Base-by-base conservation (phyloP, 129 eudicot species). In the Ambrosia trifida region DNA sequence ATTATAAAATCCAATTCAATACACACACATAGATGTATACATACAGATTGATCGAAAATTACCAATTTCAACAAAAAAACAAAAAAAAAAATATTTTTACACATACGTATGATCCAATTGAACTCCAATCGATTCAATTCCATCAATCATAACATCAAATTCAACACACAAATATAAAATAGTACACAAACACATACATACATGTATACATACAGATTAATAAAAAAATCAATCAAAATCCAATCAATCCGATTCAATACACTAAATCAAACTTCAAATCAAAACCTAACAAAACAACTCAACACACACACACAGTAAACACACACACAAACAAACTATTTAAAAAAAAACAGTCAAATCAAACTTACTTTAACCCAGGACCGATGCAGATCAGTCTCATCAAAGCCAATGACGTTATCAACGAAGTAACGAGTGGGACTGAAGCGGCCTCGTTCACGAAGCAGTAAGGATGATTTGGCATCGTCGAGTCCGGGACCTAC, bases 351-450 rank as follows among this genome's bases (percentile, higher is more conserved):
- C n/a, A 12, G 12, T 61, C 11, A 28, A 73, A 64, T 63, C 44
- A 8, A 10, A 51, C 57, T 41, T 17, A 77, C 88, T 44, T 84
- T 81, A 57, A 83, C 83, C 99, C 99, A 95, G 13, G 99, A 95
- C 81, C 99, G 99, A 69, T 95, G 89, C 13, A 95, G 94, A 90
- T 95, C 99, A 66, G 99, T 90, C 79, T 95, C 99, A 83, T 95
- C 99, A 64, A 87, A 94, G 8, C 99, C 97, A 35, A 94, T 84
- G 47, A 94, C 98, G 76, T 94, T 90, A 80, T 94, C 98, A 41
- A 89, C 98, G 67, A 94, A 94, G 81, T 94, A 90, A 5, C 96
- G 73, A 49, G 96, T 90, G 11, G 99, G 99, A 68, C 99, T 94
- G 30, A 94, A 89, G 59, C 97, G 78, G 43, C 99, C 99, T 72